Evolutionary conservation across 2,329 filamentous ascomycete species (phyloP).

Genomic region (Moelleriella libera): DNA sequence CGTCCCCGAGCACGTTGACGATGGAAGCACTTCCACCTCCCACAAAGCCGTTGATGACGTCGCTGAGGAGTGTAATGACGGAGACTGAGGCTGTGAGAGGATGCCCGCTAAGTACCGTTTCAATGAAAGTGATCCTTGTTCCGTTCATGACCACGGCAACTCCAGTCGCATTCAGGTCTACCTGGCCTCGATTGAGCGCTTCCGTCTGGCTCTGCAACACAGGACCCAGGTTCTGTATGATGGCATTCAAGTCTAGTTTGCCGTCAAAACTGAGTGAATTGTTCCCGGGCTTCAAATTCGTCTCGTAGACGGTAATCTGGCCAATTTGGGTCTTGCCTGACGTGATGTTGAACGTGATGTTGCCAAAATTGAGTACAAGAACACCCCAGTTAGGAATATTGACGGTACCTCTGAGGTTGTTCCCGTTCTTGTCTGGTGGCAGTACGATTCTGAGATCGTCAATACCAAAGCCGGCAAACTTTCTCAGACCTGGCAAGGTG

Average conservation of each 20-base stretch:
- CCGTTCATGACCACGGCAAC: constrained; percentile 27
- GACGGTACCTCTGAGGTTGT: constrained; percentile 26
- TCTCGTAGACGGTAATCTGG: constrained; percentile 20
- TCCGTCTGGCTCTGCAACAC: constrained; percentile 22
- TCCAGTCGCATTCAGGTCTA: constrained; percentile 25
- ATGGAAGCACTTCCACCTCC: constrained; percentile 14
- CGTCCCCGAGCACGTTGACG: constrained; percentile 19
- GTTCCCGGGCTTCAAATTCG: constrained; percentile 26
- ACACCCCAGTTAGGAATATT: constrained; percentile 29
- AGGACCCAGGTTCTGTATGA: constrained; percentile 25
- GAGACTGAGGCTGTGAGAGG: constrained; percentile 20
- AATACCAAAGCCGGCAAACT: constrained; percentile 23
- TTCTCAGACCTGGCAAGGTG: constrained; percentile 22
- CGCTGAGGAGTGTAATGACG: constrained; percentile 21
- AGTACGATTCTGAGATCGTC: constrained; percentile 23
- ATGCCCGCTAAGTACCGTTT: constrained; percentile 25
- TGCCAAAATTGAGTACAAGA: constrained; percentile 28
- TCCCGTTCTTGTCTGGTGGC: constrained; percentile 21
- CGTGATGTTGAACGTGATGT: constrained; percentile 29
- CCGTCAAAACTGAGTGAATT: constrained; percentile 26
- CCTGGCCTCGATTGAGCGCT: constrained; percentile 22
- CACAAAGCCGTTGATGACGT: constrained; percentile 21
- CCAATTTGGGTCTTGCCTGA: constrained; percentile 25
- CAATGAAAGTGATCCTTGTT: constrained; percentile 27
- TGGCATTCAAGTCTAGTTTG: constrained; percentile 22